Conservation (phyloP, 129 eudicot genomes). For the Tagetes erecta region DNA sequence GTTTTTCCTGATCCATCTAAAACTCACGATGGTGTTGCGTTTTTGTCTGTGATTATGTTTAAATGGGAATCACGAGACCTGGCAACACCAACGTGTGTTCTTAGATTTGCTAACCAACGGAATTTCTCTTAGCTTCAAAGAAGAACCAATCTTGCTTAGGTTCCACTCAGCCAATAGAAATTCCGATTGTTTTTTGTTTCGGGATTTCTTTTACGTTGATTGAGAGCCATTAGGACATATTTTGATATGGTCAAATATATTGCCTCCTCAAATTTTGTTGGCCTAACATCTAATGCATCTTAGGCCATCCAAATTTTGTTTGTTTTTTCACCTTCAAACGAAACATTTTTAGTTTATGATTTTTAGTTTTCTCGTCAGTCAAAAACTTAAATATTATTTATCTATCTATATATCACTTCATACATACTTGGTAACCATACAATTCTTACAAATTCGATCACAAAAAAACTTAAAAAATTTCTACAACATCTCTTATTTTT, state of each 20-base stretch:
- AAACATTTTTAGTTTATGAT: not conserved
- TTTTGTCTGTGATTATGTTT: slow-evolving; percentile 21
- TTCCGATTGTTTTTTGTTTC: slow-evolving; percentile 27
- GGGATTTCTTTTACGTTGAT: slow-evolving; percentile 17
- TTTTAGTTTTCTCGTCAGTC: not conserved
- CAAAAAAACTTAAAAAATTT: no score
- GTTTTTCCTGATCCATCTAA: slow-evolving; percentile 32
- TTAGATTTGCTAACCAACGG: slow-evolving; percentile 20
- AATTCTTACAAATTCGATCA: no score
- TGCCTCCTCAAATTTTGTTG: slow-evolving; percentile 29
- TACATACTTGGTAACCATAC: no score
- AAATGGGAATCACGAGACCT: slow-evolving; percentile 26
- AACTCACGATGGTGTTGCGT: slow-evolving; percentile 37
- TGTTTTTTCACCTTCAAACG: not conserved
- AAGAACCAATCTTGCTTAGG: slow-evolving; percentile 55
- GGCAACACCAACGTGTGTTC: slow-evolving; percentile 42
- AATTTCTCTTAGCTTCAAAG: slow-evolving; percentile 41
- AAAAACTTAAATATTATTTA: not conserved
- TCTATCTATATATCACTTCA: no score
- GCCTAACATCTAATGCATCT: slow-evolving; percentile 19
- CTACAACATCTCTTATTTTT: no score
- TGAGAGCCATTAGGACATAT: slow-evolving; percentile 16
- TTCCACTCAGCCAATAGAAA: slow-evolving; percentile 44
- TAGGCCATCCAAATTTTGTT: slow-evolving; percentile 28
- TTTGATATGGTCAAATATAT: slow-evolving; percentile 39